Percentiles rank a stretch among this genome's conserved stretches.
Evolutionary conservation across 768 basidiomycete species (phyloP).

Genomic region (Termitomyces sp.): DNA sequence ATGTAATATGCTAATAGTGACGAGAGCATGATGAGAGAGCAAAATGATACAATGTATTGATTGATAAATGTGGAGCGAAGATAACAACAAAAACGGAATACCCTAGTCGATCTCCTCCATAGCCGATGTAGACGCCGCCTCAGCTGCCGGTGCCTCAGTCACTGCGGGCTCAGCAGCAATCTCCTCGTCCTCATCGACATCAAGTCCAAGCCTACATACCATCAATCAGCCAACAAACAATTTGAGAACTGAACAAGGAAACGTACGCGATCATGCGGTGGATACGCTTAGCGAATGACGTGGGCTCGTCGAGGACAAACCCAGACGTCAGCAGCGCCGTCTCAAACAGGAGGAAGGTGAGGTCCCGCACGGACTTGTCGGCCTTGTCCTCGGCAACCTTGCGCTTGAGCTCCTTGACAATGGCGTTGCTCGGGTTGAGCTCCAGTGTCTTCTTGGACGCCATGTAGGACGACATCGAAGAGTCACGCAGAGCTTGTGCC

Average conservation of each 20-base stretch:
- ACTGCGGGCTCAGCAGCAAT: constrained; percentile 33
- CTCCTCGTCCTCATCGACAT: constrained; percentile 73
- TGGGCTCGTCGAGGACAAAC: constrained; percentile 94
- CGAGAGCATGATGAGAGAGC: too few relatives aligned
- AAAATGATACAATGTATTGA: too few relatives aligned
- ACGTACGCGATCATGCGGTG: constrained; percentile 90
- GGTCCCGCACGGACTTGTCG: constrained; percentile 96
- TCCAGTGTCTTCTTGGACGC: constrained; percentile 97
- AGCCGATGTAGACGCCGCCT: constrained; percentile 65
- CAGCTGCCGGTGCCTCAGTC: constrained; percentile 47
- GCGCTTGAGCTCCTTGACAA: constrained; percentile 93
- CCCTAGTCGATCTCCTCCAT: constrained; percentile 99
- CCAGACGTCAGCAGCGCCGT: constrained; percentile 93
- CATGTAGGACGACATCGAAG: constrained; percentile 99
- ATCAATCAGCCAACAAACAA: background rate
- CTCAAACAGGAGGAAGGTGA: constrained; percentile 95
- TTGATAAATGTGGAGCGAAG: too few relatives aligned
- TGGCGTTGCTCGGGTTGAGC: constrained; percentile 87
- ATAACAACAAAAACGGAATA: too few relatives aligned
- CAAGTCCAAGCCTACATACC: constrained; percentile 64
- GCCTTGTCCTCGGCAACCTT: constrained; percentile 97
- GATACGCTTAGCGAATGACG: constrained; percentile 93
- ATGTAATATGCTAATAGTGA: too few relatives aligned
- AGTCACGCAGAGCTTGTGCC: constrained; percentile 94
- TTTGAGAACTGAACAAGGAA: background rate